A percentile compares a stretch with the other conserved stretches of the same genome.
Conservation (phyloP, 2,329 filamentous ascomycete genomes). For the Botryotinia convoluta region DNA sequence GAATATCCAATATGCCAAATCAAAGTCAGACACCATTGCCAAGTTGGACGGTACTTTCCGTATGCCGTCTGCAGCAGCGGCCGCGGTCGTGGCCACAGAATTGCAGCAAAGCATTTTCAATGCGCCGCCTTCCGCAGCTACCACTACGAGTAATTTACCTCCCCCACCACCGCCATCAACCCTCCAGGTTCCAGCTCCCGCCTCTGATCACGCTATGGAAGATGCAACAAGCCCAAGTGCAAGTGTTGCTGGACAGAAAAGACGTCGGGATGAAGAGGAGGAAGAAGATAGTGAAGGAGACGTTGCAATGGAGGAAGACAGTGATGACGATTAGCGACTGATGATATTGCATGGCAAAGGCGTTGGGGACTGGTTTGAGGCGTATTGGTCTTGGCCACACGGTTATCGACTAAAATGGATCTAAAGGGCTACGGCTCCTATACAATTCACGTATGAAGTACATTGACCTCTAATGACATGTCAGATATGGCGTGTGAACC, state of each 20-base stretch:
- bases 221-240: conserved; percentile 52
- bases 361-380: conserved; percentile 29
- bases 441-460: conserved; percentile 8
- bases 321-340: conserved; percentile 34
- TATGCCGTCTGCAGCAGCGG: conserved; percentile 57
- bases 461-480: conserved; percentile 15
- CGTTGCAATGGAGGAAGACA: conserved; percentile 53
- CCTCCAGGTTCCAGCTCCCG: conserved; percentile 47
- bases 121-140: conserved; percentile 55
- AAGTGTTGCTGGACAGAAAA: conserved; percentile 61
- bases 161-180: conserved; percentile 42
- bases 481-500: conserved; percentile 18
- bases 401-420: conserved; percentile 1
- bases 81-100: conserved; percentile 64
- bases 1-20: conserved; percentile 90
- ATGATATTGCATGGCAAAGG: conserved; percentile 25
- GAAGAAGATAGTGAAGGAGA: conserved; percentile 74
- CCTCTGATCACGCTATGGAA: conserved; percentile 48
- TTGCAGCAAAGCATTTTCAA: conserved; percentile 80
- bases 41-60: conserved; percentile 91
- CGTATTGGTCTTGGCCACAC: conserved; percentile 13
- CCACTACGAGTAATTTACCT: conserved; percentile 40
- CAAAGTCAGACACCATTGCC: conserved; percentile 81
- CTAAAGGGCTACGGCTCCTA: conserved; percentile 7
- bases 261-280: conserved; percentile 62